Evolutionary conservation across 371 early-diverging fungal species (phyloP), one percentile per base, ranked within the genome.

Genomic region (Mortierella sp.): DNA sequence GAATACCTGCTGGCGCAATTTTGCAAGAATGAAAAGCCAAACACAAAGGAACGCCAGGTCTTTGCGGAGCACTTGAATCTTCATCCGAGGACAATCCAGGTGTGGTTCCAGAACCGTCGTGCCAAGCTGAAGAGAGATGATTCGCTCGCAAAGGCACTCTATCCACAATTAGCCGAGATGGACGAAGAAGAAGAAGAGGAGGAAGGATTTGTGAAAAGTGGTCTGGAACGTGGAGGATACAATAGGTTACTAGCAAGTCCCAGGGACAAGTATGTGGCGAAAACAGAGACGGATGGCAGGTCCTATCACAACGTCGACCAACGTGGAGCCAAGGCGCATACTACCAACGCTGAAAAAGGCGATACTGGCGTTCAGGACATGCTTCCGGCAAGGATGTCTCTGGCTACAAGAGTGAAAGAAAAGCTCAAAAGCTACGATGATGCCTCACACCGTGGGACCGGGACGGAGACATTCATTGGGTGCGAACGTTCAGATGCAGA

Each of bases 91-190:
- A 87, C 89, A 14, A 87, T 96, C 23, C 93, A 96, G 76, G 90
- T 95, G 56, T 95, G 96, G 96, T 96, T 96, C 80, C 96, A 96
- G 73, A 96, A 96, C 79, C 88, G 93, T 38, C 84, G 96, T 23
- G 86, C 85, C 16, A 87, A 87, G 41, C 28, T 66, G 23, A 65
- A 66, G 47, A 50, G 66, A n/a, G 72, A 72, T 30, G 61, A 54
- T 3, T 49, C 27, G 16, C 19, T 62, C 14, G 55, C 54, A 18
- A 8, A 6, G n/a, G 28, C 21, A 13, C 21, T n/a, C 46, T 51
- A 31, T 42, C 42, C 27, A 26, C 19, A 50, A 21, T 19, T 34
- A 34, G 7, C 30, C 6, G 43, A 51, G 23, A n/a, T 41, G 21
- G 27, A 49, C 14, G 34, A 16, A 3, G 31, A 56, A 18, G 13